Percentiles rank a stretch among this genome's conserved stretches.
Evolutionary conservation across 208 protist species (phyloP).

Genomic region (Phytomonas serpens): DNA sequence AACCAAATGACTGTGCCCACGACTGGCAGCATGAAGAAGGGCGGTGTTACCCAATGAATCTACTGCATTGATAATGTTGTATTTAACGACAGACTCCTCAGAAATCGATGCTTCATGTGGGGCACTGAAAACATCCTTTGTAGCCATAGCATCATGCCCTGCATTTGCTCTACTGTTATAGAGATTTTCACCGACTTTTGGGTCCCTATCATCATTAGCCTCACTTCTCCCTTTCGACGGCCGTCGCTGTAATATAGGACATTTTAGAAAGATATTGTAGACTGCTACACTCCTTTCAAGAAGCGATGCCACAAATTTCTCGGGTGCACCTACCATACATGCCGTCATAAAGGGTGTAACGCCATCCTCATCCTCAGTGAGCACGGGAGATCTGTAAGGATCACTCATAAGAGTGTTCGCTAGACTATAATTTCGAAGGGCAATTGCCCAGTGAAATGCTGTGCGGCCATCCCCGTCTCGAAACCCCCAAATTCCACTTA

Average conservation of each 20-base stretch:
- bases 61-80: slow-evolving; percentile 25
- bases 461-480: slow-evolving; percentile 84
- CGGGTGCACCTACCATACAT: slow-evolving; percentile 62
- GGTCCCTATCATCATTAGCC: not conserved
- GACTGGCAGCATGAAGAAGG: slow-evolving; percentile 49
- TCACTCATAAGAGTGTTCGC: slow-evolving; percentile 40
- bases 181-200: not conserved
- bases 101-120: slow-evolving; percentile 2
- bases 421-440: slow-evolving; percentile 67
- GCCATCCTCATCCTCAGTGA: slow-evolving; percentile 64
- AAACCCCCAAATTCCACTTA: slow-evolving; percentile 54
- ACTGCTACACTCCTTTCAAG: slow-evolving; percentile 33
- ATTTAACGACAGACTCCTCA: not conserved
- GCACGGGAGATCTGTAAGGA: slow-evolving; percentile 51
- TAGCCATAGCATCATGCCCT: not conserved
- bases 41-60: slow-evolving; percentile 70
- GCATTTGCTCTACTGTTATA: not conserved
- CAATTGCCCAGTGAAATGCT: slow-evolving; percentile 82
- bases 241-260: not conserved
- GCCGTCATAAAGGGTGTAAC: slow-evolving; percentile 72
- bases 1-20: slow-evolving; percentile 47
- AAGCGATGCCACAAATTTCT: slow-evolving; percentile 44
- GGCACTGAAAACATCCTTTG: not conserved
- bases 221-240: not conserved
- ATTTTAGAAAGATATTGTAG: slow-evolving; percentile 14